Evolutionary conservation across 495 filamentous ascomycete species (phyloP).

Genomic region (Podospora anserina): DNA sequence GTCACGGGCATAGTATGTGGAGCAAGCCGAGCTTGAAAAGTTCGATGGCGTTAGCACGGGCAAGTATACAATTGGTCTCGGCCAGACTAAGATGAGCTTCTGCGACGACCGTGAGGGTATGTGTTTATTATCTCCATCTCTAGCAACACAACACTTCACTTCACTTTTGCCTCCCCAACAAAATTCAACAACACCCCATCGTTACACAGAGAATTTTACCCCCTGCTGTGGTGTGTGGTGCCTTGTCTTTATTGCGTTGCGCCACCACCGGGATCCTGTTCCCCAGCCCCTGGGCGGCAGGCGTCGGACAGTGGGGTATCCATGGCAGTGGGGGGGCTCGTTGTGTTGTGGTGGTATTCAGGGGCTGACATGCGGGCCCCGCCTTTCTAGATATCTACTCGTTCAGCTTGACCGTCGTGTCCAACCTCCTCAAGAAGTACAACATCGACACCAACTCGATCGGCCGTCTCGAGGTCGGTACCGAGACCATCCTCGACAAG

Average conservation of each 20-base stretch:
- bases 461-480: conserved; percentile 94
- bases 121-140: conserved; percentile 27
- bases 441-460: conserved; percentile 85
- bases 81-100: conserved; percentile 99
- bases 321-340: background rate
- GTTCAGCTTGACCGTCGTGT: conserved; percentile 81
- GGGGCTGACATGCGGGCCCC: conserved; percentile 28
- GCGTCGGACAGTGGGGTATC: conserved; percentile 11
- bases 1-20: conserved; percentile 71
- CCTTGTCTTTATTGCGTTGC: conserved; percentile 1
- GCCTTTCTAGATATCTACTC: conserved; percentile 87
- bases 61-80: conserved; percentile 99
- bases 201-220: conserved; percentile 9
- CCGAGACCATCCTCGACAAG: conserved; percentile 97
- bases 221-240: conserved; percentile 4
- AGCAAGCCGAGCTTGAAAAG: conserved; percentile 93
- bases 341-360: conserved; percentile 5
- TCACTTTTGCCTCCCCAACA: background rate
- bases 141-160: background rate
- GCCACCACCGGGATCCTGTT: background rate
- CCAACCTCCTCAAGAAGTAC: conserved; percentile 89
- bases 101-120: conserved; percentile 97
- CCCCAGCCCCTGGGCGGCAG: conserved; percentile 10
- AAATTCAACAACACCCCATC: background rate
- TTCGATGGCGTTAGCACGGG: conserved; percentile 92